Evolutionary conservation across 306 rosid genomes (phyloP), one percentile per base, ranked within the genome.

Genomic region (Spatholobus suberectus): DNA sequence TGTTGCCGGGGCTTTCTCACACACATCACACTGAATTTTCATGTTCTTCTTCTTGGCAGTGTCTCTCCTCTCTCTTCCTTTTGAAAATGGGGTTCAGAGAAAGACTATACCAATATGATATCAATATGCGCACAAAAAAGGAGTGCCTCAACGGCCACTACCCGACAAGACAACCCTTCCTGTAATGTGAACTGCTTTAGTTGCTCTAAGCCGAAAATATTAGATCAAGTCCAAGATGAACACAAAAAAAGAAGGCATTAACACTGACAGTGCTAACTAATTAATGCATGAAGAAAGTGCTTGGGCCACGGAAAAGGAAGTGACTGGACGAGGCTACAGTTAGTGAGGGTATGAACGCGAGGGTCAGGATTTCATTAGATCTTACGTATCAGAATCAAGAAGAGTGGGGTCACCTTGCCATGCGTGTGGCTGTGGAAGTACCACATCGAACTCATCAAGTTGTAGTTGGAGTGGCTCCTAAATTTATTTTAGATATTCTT

Each of bases 11-110:
- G 96, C 93, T 80, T 88, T 94, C 94, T 96, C 99, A 71, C 99
- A 96, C 76, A 91, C 98, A 89, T 96, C 99, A 73, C 99, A 96
- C 96, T 92, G 99, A 44, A 96, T 94, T 75, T 91, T 96, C 99
- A 95, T 94, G n/a, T n/a, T n/a, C 69, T 83, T 81, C 75, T 20
- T 67, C 41, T 73, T 52, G 5, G 9, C 41, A 55, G 6, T 51
- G 43, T 5, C 26, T 43, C 67, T 29, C 3, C 20, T 32, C 61
- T 29, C 21, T 37, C 34, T 54, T 35, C 27, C 38, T 66, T 52
- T n/a, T 2, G 3, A 3, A 54, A 38, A 62, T 79, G 54, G 10
- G 24, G 38, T 51, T 37, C 70, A 35, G 70, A 67, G 17, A 79
- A 29, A 52, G 6, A 67, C 76, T 44, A 54, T 68, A 17, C 43